phyloP scores from a whole-genome alignment of 441 rosid species.

The Raphanus hybrid region DNA sequence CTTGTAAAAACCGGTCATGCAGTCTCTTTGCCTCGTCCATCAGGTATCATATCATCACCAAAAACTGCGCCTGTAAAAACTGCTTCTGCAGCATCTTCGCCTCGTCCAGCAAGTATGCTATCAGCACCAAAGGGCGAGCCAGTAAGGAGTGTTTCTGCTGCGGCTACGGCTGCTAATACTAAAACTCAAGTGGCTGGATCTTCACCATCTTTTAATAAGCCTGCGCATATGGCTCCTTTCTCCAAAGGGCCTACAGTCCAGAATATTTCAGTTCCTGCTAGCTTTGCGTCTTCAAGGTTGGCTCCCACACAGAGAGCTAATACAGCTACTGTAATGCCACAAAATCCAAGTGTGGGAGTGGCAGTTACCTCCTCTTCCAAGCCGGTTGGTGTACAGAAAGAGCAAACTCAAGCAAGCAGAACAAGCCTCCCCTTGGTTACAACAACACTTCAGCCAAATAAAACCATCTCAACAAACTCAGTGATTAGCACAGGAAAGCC shows the following conservation, averaged over 20 bases:
- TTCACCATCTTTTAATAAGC: constrained; percentile 40
- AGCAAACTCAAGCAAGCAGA: constrained; percentile 44
- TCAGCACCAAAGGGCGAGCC: no score
- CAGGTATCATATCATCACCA: constrained; percentile 22
- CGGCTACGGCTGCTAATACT: constrained; percentile 16
- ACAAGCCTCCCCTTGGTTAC: constrained; percentile 33
- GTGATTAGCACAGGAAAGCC: constrained; percentile 43
- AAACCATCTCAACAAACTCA: constrained; percentile 35
- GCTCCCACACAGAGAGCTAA: constrained; percentile 44
- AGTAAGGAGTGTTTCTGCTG: constrained; percentile 23
- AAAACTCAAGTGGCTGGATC: constrained; percentile 31
- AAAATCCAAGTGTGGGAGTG: constrained; percentile 47
- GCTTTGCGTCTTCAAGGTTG: constrained; percentile 34
- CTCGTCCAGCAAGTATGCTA: constrained; percentile 9
- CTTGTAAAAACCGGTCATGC: constrained; percentile 5
- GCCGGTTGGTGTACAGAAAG: constrained; percentile 43
- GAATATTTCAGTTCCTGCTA: constrained; percentile 42
- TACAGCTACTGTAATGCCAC: constrained; percentile 39
- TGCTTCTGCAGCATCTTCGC: not conserved
- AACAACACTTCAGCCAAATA: constrained; percentile 37
- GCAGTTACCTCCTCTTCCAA: constrained; percentile 38
- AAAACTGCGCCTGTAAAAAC: constrained; percentile 22
- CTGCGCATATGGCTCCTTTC: constrained; percentile 45
- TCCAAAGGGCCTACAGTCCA: constrained; percentile 49
- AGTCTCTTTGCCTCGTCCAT: constrained; percentile 14